Base-by-base conservation (phyloP, 164 flowering plant species). In the Kalanchoe fedtschenkoi region DNA sequence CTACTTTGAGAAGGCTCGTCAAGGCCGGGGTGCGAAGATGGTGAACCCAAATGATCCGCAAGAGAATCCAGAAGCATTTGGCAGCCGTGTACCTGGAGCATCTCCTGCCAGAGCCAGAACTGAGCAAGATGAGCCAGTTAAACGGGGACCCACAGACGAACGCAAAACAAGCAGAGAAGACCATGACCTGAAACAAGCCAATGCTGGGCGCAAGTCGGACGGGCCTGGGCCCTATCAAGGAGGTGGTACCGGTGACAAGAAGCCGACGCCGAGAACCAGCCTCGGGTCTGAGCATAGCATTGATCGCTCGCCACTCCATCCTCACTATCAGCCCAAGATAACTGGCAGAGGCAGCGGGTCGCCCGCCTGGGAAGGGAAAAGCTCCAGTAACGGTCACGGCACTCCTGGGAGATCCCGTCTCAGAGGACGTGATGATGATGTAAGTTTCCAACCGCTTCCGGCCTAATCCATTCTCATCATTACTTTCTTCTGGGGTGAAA, bases 21-120 rank as follows among this genome's bases (percentile, higher is more conserved):
- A 84, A 75, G 84, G 75, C 24, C 80, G 79, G 56, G 86, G 80
- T 3, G 84, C 80, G 39, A 79, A 75, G 75, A 70, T 82, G 65
- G 75, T 78, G n/a, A 88, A 88, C 62, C 95, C 92, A 42, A 85
- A 88, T 71, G 95, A 90, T 60, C 96, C 96, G 22, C 69, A 82
- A 59, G 86, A 81, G 37, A 82, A 82, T 70, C 81, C 83, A 0
- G 84, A 78, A 53, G 30, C 78, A 38, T 67, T 69, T 62, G 34
- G 75, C 15, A 74, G 64, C n/a, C 43, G 66, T 46, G 62, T 38
- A 58, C 66, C 77, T 63, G 69, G 62, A 32, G 73, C 59, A 63
- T 69, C 30, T 35, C 54, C 67, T 66, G 54, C 77, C 30, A 70
- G 65, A 64, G 32, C 54, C n/a, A 64, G 64, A 54, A 28, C 71